A percentile compares a stretch with the other conserved stretches of the same genome.
Conservation (phyloP, 1,284 basidiomycete species). For the Apiotrichum gracile region DNA sequence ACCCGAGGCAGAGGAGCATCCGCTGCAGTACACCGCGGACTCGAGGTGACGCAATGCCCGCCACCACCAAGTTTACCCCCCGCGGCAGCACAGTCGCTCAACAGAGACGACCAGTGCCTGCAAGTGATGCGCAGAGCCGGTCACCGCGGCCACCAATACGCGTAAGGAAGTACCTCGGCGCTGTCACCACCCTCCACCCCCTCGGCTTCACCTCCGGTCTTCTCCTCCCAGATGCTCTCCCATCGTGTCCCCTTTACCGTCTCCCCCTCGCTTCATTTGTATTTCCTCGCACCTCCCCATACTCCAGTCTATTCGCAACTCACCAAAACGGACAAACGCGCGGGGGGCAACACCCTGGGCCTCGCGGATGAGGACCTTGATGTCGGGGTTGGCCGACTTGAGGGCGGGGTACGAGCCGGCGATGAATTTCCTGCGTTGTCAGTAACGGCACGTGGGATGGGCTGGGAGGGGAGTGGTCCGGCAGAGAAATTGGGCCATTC, state of each 20-base stretch:
- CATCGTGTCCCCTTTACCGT: not conserved
- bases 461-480: too few species aligned
- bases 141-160: not conserved
- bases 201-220: not conserved
- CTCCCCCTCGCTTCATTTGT: not conserved
- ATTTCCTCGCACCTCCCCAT: not conserved
- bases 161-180: not conserved
- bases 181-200: not conserved
- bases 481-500: too few species aligned
- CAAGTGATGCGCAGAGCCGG: not conserved
- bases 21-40: too few species aligned
- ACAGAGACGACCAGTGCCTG: too few species aligned
- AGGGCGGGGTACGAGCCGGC: slow-evolving; percentile 69
- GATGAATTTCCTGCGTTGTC: slow-evolving; percentile 68
- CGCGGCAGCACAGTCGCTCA: too few species aligned
- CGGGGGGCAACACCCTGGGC: slow-evolving; percentile 81
- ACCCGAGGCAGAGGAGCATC: too few species aligned
- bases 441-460: too few species aligned
- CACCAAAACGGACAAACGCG: slow-evolving; percentile 86
- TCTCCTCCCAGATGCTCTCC: not conserved
- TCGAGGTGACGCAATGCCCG: too few species aligned
- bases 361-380: slow-evolving; percentile 84
- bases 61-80: too few species aligned
- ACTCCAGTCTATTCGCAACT: slow-evolving; percentile 46
- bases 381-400: slow-evolving; percentile 82